Conservation (phyloP, 2,329 filamentous ascomycete genomes). For the Penicillium sp. region DNA sequence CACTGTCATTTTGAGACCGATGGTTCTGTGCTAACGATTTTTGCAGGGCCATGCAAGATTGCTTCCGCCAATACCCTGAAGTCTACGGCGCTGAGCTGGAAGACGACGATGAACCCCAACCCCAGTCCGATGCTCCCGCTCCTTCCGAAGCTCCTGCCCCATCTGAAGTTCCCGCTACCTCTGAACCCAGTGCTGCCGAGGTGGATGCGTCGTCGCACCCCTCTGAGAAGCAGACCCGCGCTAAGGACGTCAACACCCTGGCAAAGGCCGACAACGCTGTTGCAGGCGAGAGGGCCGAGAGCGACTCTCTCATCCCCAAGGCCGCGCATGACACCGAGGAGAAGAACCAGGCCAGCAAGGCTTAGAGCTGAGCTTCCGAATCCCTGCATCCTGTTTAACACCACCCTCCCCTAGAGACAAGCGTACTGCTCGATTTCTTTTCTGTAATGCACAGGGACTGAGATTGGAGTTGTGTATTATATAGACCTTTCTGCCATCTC, state of each 20-base stretch:
- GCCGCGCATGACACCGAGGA: constrained; percentile 40
- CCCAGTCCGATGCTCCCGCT: constrained; percentile 29
- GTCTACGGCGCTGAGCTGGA: constrained; percentile 83
- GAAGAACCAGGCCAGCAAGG: constrained; percentile 17
- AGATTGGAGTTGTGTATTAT: constrained; percentile 22
- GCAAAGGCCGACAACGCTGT: constrained; percentile 19
- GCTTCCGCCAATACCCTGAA: constrained; percentile 86
- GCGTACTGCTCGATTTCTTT: neutral
- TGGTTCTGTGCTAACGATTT: constrained; percentile 23
- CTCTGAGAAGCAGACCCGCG: constrained; percentile 21
- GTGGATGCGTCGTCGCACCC: constrained; percentile 20
- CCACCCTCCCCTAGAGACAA: constrained; percentile 6
- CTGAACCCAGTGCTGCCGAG: constrained; percentile 18
- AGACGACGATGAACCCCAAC: constrained; percentile 52
- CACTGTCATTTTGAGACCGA: neutral
- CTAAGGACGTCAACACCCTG: constrained; percentile 20
- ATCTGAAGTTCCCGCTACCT: constrained; percentile 27
- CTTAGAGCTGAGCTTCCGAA: constrained; percentile 15
- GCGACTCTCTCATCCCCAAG: constrained; percentile 42
- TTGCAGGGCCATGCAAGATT: constrained; percentile 84
- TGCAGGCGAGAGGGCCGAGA: constrained; percentile 30
- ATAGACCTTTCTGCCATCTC: constrained; percentile 15
- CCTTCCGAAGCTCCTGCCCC: constrained; percentile 20
- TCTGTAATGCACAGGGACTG: constrained; percentile 8
- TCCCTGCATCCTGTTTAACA: constrained; percentile 7